Evolutionary conservation across 2,329 filamentous ascomycete genomes (phyloP).

Genomic region (Ophiocordyceps camponoti-saundersi): DNA sequence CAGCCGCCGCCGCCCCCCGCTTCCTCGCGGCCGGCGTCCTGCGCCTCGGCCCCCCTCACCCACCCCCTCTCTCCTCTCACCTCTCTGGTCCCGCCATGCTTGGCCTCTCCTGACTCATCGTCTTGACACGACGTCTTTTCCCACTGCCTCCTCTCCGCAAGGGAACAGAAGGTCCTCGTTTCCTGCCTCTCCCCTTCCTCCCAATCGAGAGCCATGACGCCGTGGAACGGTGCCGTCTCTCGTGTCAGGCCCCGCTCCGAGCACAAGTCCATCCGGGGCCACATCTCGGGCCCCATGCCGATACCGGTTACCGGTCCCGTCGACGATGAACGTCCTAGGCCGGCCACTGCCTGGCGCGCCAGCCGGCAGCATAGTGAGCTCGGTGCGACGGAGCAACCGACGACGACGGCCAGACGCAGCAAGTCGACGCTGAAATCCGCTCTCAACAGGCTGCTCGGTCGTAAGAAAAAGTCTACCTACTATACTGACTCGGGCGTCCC

Average conservation of each 20-base stretch:
- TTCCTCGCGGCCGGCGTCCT: too few relatives aligned
- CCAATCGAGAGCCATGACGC: constrained; percentile 5
- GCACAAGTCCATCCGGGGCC: constrained; percentile 36
- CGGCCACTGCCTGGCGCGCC: constrained; percentile 9
- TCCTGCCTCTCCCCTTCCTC: background rate
- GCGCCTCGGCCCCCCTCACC: too few relatives aligned
- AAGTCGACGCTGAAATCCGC: constrained; percentile 40
- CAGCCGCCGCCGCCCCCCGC: too few relatives aligned
- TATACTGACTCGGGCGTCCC: background rate
- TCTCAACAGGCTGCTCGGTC: constrained; percentile 39
- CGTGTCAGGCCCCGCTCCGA: constrained; percentile 9
- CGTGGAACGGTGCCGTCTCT: constrained; percentile 25
- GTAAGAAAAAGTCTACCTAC: constrained; percentile 24
- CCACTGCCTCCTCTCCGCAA: too few relatives aligned
- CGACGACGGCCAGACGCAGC: constrained; percentile 20
- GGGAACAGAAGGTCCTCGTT: too few relatives aligned
- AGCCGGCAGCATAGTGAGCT: background rate
- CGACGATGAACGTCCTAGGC: constrained; percentile 38
- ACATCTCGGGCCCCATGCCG: constrained; percentile 44
- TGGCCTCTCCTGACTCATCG: too few relatives aligned
- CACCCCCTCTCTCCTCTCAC: too few relatives aligned
- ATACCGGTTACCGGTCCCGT: constrained; percentile 24
- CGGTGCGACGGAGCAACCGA: constrained; percentile 7
- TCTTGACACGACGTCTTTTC: too few relatives aligned
- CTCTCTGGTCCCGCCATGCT: too few relatives aligned